Base-by-base conservation (phyloP, 1,139 yeast species). In the Sugiyamaella japonica region DNA sequence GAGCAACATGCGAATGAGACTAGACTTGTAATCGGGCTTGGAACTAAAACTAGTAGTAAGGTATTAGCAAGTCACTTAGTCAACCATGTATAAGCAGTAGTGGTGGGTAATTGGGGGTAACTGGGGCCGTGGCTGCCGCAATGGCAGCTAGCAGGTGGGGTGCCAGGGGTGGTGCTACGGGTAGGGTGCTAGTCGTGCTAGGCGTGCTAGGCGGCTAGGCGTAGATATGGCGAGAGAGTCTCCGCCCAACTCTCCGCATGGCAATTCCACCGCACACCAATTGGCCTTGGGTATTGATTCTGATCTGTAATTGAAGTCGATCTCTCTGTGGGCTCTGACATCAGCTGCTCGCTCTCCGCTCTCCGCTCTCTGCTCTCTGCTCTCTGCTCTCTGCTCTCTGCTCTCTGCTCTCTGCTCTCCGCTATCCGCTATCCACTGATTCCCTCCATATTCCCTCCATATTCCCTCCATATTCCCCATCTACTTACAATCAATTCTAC, bases 61-160 rank as follows among this genome's bases (percentile, higher is more conserved):
- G 29, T 8, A 31, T 44, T 44, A 44, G 29, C 37, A 44, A 32
- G 29, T 13, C 38, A 16, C 15, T 44, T 44, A 44, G 48, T 44
- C 48, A 44, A 31, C 10, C 29, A 16, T 44, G 48, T 10, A 16
- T 44, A 44, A 44, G 38, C 39, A 15, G 32, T 29, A 29, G 34
- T 29, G 34, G 34, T 29, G 25, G 25, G 25, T 20, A 20, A 20
- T 20, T 20, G 25, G 25, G 3, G 25, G 25, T 20, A 20, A 20
- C 6, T 20, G 25, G 6, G 6, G 25, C 25, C 25, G 25, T 20
- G 25, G 25, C 25, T 20, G 25, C 25, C 6, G 6, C 25, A 20
- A 20, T n/a, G 31, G 8, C 34, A 29, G 34, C 3, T 9, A 12
- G 34, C n/a, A 29, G 34, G 34, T 9, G 34, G 34, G n/a, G 34